phyloP scores from a whole-genome alignment of 352 stramenopile species.

The Aphanomyces stellatus region DNA sequence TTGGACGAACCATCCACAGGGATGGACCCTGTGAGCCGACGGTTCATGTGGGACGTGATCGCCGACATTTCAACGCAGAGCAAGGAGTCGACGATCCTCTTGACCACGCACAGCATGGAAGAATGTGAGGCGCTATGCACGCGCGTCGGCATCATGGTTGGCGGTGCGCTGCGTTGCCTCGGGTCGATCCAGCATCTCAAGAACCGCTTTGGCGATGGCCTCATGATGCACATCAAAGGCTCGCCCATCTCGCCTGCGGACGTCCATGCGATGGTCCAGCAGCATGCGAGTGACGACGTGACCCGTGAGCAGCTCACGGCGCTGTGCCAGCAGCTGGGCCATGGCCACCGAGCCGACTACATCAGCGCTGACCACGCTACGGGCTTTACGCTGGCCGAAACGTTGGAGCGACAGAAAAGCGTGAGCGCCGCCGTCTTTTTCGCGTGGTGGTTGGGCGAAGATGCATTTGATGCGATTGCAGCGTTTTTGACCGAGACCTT shows the following conservation, averaged over 20 bases:
- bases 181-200: constrained; percentile 90
- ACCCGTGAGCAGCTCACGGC: no score
- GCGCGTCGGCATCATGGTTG: constrained; percentile 95
- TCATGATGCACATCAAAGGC: constrained; percentile 55
- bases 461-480: constrained; percentile 35
- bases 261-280: constrained; percentile 17
- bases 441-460: constrained; percentile 62
- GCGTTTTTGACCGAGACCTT: constrained; percentile 39
- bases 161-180: constrained; percentile 90
- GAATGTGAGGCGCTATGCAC: constrained; percentile 92
- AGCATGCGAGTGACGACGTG: no score
- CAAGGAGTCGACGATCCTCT: constrained; percentile 71
- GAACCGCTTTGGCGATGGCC: constrained; percentile 74
- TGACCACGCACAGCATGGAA: constrained; percentile 96
- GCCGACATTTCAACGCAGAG: constrained; percentile 52
- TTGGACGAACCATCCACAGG: constrained; percentile 89
- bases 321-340: constrained; percentile 37
- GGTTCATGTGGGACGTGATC: constrained; percentile 93
- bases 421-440: constrained; percentile 37
- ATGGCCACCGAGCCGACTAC: constrained; percentile 30
- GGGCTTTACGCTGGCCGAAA: constrained; percentile 47
- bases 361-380: constrained; percentile 49
- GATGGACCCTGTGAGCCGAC: constrained; percentile 91
- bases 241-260: constrained; percentile 24
- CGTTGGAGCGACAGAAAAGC: constrained; percentile 40